phyloP scores from a whole-genome alignment of 768 basidiomycete species.

The Sistotremastrum niveocremeum region DNA sequence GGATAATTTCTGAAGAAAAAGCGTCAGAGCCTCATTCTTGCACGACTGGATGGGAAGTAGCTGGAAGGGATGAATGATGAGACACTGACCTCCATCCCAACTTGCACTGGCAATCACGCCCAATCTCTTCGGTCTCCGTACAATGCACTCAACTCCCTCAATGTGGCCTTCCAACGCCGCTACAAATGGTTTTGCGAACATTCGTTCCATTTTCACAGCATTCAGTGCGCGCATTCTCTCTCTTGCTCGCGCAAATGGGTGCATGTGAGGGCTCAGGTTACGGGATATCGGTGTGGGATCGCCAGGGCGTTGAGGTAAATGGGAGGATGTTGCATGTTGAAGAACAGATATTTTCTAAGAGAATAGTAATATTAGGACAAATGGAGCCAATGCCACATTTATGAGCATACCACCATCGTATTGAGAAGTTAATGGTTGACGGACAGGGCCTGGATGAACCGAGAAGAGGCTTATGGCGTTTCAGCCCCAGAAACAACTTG shows the following conservation, averaged over 20 bases:
- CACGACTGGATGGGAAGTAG: not conserved
- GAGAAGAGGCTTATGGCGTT: too few species aligned
- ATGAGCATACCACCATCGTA: too few species aligned
- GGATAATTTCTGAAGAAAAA: constrained; percentile 49
- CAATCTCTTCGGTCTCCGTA: constrained; percentile 57
- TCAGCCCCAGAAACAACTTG: too few species aligned
- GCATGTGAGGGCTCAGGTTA: constrained; percentile 89
- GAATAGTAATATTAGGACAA: too few species aligned
- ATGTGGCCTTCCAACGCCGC: constrained; percentile 83
- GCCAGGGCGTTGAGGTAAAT: constrained; percentile 62
- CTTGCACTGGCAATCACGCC: constrained; percentile 79
- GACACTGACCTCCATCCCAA: constrained; percentile 81
- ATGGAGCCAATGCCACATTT: too few species aligned
- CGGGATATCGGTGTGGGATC: constrained; percentile 81
- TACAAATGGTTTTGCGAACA: constrained; percentile 97
- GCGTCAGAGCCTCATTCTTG: not conserved
- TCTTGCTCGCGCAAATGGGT: constrained; percentile 85
- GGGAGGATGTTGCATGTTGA: constrained; percentile 65
- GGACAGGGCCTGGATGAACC: too few species aligned
- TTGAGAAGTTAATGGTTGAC: too few species aligned
- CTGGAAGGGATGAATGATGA: not conserved
- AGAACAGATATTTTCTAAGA: constrained; percentile 87
- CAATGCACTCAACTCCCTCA: constrained; percentile 84
- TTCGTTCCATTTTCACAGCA: constrained; percentile 91
- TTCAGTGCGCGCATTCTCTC: constrained; percentile 91